Percentiles rank a stretch among this genome's conserved stretches.
These are phyloP conservation scores for Phyllosticta paracitricarpa DNA, from an alignment of 2,329 filamentous ascomycete species.

Conservation along the genomic window DNA sequence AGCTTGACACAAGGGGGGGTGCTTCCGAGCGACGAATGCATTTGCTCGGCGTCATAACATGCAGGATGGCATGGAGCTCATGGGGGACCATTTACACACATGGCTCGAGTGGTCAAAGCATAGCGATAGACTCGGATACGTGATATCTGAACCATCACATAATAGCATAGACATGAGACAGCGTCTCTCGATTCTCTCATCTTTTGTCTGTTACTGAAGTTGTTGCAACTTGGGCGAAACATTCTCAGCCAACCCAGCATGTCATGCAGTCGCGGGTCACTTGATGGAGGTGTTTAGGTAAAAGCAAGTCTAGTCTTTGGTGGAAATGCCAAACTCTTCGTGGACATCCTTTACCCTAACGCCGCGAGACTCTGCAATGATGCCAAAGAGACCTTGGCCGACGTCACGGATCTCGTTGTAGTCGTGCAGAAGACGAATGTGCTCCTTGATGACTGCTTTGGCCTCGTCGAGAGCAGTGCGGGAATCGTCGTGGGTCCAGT, in stretches of 20 bases:
- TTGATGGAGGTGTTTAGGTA: too few species aligned
- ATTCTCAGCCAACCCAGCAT: too few species aligned
- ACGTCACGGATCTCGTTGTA: constrained; percentile 66
- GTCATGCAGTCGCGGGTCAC: too few species aligned
- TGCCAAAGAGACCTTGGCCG: constrained; percentile 53
- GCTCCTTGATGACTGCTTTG: constrained; percentile 46
- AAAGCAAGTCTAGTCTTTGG: constrained; percentile 26
- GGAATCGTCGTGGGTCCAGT: constrained; percentile 11
- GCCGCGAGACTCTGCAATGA: constrained; percentile 56
- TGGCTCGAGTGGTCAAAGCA: constrained; percentile 3
- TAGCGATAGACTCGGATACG: constrained; percentile 4
- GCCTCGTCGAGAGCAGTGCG: constrained; percentile 32
- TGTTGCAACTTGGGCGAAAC: too few species aligned
- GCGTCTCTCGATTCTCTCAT: background rate
- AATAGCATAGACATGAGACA: background rate
- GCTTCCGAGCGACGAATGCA: background rate
- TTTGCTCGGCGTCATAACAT: constrained; percentile 8
- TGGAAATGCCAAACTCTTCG: constrained; percentile 37
- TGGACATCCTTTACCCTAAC: constrained; percentile 42
- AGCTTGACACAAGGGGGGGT: background rate
- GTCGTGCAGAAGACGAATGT: constrained; percentile 55
- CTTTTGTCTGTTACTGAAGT: too few species aligned
- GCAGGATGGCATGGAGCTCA: background rate
- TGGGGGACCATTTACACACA: background rate
- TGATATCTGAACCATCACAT: background rate